Conservation (phyloP, 352 stramenopile species). For the Phytophthora pistaciae region DNA sequence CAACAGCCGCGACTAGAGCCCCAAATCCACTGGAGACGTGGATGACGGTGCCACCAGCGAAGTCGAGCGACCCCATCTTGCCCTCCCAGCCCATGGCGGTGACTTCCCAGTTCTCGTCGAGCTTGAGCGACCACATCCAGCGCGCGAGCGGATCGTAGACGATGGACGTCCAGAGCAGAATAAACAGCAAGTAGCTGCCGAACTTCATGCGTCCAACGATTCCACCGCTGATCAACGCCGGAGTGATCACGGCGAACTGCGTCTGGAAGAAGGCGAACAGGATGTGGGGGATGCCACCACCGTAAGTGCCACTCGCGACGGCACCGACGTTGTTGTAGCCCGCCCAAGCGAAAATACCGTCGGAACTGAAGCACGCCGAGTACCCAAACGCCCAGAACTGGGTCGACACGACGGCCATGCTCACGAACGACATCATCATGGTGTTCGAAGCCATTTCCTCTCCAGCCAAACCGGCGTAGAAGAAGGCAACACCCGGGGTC, state of each 20-base stretch:
- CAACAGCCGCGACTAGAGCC: constrained; percentile 64
- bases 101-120: constrained; percentile 60
- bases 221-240: constrained; percentile 78
- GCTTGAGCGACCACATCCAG: constrained; percentile 84
- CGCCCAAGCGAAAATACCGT: constrained; percentile 69
- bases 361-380: constrained; percentile 71
- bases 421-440: constrained; percentile 86
- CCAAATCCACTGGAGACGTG: constrained; percentile 83
- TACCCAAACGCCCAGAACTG: constrained; percentile 87
- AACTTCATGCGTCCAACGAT: constrained; percentile 90
- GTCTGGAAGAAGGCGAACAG: constrained; percentile 88
- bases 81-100: constrained; percentile 64
- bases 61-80: constrained; percentile 80
- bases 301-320: constrained; percentile 57
- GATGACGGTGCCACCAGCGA: constrained; percentile 85
- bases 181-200: constrained; percentile 77
- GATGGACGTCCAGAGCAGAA: constrained; percentile 78
- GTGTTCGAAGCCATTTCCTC: constrained; percentile 85
- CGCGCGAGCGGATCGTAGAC: constrained; percentile 89
- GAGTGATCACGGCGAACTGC: constrained; percentile 85
- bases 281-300: constrained; percentile 69
- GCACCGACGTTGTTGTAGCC: constrained; percentile 69
- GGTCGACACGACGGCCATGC: constrained; percentile 81
- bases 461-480: constrained; percentile 82
- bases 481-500: constrained; percentile 77